Conservation (phyloP, 1,139 yeast species). For the Diutina neorugosa region DNA sequence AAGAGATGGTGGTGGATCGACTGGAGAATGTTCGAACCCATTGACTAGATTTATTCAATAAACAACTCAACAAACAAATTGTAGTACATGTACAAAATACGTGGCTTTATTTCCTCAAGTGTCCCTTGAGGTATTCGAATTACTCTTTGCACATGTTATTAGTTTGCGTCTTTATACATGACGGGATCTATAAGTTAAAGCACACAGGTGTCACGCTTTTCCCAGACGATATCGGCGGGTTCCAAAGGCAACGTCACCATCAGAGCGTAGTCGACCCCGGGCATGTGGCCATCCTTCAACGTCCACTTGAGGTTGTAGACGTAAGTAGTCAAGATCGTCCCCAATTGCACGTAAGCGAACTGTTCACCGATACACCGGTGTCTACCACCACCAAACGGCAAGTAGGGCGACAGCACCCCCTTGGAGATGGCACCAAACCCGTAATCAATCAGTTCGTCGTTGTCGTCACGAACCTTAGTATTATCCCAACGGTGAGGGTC, state of each 20-base stretch:
- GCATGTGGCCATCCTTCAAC: slow-evolving; percentile 38
- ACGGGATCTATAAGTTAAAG: not conserved
- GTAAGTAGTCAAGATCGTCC: slow-evolving; percentile 67
- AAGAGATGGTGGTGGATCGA: not conserved
- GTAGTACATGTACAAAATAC: too few species aligned
- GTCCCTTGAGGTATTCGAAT: too few species aligned
- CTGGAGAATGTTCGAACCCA: not conserved
- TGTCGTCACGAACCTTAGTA: slow-evolving; percentile 12
- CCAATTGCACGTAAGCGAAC: slow-evolving; percentile 90
- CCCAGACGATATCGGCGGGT: slow-evolving; percentile 38
- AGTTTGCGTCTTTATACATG: not conserved
- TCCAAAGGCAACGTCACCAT: slow-evolving; percentile 84
- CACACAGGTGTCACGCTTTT: slow-evolving; percentile 4
- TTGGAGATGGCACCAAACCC: slow-evolving; percentile 94
- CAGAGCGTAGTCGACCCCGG: slow-evolving; percentile 61
- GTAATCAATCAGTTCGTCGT: slow-evolving; percentile 64
- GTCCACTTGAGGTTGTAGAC: slow-evolving; percentile 72
- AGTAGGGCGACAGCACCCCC: slow-evolving; percentile 90
- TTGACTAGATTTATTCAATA: not conserved
- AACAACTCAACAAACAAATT: not conserved
- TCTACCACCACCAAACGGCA: slow-evolving; percentile 99
- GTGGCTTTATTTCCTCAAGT: too few species aligned
- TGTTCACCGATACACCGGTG: slow-evolving; percentile 99
- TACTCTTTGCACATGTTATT: too few species aligned
- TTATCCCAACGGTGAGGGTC: slow-evolving; percentile 87